phyloP scores from a whole-genome alignment of 75 land plant species.

The Larix kaempferi region DNA sequence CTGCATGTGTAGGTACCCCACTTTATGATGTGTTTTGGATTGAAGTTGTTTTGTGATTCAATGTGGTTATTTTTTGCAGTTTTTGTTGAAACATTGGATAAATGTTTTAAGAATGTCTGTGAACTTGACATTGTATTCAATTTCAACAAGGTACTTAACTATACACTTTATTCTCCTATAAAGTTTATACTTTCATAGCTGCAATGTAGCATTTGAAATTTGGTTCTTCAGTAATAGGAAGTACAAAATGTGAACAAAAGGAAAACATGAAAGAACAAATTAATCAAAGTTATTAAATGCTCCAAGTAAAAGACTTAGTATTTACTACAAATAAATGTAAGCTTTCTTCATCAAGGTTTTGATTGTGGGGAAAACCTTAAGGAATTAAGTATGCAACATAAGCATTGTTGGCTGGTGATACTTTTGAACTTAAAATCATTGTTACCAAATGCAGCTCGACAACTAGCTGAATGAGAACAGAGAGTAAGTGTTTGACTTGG shows the following conservation, averaged over 20 bases:
- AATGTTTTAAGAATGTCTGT: conserved; percentile 97
- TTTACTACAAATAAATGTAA: background rate
- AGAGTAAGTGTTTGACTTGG: no score
- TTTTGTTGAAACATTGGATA: conserved; percentile 95
- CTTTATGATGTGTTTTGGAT: background rate
- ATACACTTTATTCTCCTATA: conserved; percentile 1
- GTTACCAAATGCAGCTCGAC: no score
- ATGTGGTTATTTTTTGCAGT: conserved; percentile 40
- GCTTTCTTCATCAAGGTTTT: background rate
- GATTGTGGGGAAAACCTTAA: background rate
- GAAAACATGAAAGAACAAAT: no score
- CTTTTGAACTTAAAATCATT: no score
- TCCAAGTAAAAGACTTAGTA: no score
- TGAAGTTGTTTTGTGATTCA: background rate
- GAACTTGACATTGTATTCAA: conserved; percentile 97
- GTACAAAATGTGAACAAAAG: no score
- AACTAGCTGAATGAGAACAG: no score
- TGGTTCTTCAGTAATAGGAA: background rate
- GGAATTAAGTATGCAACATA: background rate
- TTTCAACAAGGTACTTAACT: conserved; percentile 71
- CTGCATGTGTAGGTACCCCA: no score
- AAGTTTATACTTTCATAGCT: background rate
- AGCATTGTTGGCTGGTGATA: background rate
- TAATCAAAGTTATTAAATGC: background rate
- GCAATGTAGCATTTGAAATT: no score